Percentiles rank a stretch among this genome's conserved stretches.
phyloP scores from a whole-genome alignment of 139 green algal genomes.

The Yamagishiella unicocca region DNA sequence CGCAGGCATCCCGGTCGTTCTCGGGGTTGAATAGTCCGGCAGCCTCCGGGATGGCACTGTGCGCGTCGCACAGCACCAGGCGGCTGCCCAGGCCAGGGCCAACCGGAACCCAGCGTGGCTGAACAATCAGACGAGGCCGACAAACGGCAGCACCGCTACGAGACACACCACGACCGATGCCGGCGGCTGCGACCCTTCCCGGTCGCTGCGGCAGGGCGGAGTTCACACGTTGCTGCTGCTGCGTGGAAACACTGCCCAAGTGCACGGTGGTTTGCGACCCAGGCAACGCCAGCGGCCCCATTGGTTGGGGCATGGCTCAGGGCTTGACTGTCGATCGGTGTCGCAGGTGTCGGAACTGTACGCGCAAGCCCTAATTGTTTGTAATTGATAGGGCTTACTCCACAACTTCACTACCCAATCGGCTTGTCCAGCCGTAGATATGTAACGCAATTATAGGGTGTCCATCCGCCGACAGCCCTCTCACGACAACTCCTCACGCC shows the following conservation, averaged over 20 bases:
- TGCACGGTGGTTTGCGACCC: constrained; percentile 1
- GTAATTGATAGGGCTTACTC: neutral
- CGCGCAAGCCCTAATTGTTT: neutral
- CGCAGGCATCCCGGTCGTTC: constrained; percentile 90
- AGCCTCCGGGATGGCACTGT: constrained; percentile 44
- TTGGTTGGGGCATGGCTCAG: constrained; percentile 26
- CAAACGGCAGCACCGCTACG: neutral
- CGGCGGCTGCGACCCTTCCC: neutral
- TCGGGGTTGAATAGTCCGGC: constrained; percentile 65
- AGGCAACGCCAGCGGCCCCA: constrained; percentile 37
- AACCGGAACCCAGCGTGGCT: constrained; percentile 9
- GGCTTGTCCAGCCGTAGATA: constrained; percentile 3
- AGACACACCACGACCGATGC: neutral
- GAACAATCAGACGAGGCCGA: neutral
- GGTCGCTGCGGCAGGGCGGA: neutral
- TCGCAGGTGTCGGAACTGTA: constrained; percentile 8
- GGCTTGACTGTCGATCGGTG: neutral
- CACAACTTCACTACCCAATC: neutral
- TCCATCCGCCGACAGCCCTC: too few species aligned
- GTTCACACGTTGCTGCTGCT: neutral
- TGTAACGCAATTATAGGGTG: too few species aligned
- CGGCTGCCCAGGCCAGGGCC: constrained; percentile 33
- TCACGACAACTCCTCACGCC: too few species aligned
- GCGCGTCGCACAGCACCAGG: constrained; percentile 47
- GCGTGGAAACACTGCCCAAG: neutral